These are phyloP conservation scores for Aristolochia californica DNA, from an alignment of 164 flowering plant species.

Conservation along the genomic window DNA sequence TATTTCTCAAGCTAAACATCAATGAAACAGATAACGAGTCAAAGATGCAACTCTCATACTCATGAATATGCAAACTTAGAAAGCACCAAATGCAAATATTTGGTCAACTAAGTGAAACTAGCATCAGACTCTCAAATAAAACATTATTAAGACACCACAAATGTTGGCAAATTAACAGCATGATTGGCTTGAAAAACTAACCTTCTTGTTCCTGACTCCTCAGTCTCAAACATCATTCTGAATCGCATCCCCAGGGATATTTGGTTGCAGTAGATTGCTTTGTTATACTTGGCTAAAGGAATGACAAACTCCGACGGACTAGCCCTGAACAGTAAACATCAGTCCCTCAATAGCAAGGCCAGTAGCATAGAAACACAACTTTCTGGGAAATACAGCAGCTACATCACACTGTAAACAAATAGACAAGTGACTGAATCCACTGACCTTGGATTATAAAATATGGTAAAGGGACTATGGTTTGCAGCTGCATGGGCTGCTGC, in stretches of 20 bases:
- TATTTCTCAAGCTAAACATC: no score
- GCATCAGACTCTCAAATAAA: no score
- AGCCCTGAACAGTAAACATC: conserved; percentile 39
- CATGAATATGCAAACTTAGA: no score
- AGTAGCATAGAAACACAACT: background rate
- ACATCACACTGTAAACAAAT: background rate
- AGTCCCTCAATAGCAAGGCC: background rate
- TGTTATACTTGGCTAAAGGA: conserved; percentile 92
- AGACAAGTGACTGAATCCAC: background rate
- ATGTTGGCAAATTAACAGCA: background rate
- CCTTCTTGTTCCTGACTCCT: conserved; percentile 96
- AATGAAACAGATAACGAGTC: no score
- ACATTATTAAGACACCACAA: no score
- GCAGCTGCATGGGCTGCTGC: conserved; percentile 99
- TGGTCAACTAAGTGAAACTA: no score
- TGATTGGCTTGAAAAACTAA: conserved; percentile 10
- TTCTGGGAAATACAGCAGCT: background rate
- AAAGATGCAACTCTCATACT: no score
- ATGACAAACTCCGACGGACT: conserved; percentile 98
- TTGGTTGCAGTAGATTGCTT: conserved; percentile 68
- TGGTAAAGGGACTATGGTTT: conserved; percentile 82
- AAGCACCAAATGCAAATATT: no score
- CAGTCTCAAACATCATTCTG: conserved; percentile 98
- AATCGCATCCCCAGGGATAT: conserved; percentile 96
- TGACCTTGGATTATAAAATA: conserved; percentile 85